phyloP scores from a whole-genome alignment of 202 grass and related monocot species.

The Dendrocalamus latiflorus region DNA sequence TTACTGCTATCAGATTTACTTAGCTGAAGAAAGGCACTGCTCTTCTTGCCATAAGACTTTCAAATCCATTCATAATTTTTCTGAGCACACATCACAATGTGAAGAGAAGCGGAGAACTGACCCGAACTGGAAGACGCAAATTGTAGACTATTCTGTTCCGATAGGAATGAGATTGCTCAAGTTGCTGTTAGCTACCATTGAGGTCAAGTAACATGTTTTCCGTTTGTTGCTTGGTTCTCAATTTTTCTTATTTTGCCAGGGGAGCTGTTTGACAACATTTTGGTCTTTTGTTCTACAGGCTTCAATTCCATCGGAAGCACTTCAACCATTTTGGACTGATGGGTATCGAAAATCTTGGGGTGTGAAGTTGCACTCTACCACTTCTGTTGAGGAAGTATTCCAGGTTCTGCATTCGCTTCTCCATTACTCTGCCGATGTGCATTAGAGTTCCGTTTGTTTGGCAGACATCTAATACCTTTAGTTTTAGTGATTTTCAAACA shows the following conservation, averaged over 20 bases:
- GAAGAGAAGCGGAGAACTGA: constrained; percentile 61
- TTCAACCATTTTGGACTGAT: constrained; percentile 82
- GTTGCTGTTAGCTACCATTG: constrained; percentile 64
- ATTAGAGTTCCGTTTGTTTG: neutral
- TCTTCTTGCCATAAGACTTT: constrained; percentile 81
- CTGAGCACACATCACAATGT: constrained; percentile 70
- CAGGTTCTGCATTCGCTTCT: constrained; percentile 55
- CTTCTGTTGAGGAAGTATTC: constrained; percentile 65
- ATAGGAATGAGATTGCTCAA: constrained; percentile 76
- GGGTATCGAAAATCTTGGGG: constrained; percentile 88
- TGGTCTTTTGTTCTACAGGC: constrained; percentile 43
- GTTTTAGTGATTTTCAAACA: constrained; percentile 5
- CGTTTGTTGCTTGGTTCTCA: neutral
- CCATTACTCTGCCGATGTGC: neutral
- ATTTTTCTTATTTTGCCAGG: constrained; percentile 17
- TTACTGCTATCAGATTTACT: constrained; percentile 69
- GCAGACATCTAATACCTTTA: neutral
- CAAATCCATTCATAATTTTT: constrained; percentile 63
- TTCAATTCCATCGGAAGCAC: constrained; percentile 71
- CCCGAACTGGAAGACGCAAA: constrained; percentile 60
- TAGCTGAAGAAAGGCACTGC: constrained; percentile 85
- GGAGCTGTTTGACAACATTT: constrained; percentile 20
- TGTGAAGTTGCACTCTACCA: constrained; percentile 60
- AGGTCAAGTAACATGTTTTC: constrained; percentile 37
- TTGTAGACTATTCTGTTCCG: constrained; percentile 51